Percentiles rank a stretch among this genome's conserved stretches.
phyloP scores from a whole-genome alignment of 1,284 basidiomycete genomes.

The Mycena sp. region DNA sequence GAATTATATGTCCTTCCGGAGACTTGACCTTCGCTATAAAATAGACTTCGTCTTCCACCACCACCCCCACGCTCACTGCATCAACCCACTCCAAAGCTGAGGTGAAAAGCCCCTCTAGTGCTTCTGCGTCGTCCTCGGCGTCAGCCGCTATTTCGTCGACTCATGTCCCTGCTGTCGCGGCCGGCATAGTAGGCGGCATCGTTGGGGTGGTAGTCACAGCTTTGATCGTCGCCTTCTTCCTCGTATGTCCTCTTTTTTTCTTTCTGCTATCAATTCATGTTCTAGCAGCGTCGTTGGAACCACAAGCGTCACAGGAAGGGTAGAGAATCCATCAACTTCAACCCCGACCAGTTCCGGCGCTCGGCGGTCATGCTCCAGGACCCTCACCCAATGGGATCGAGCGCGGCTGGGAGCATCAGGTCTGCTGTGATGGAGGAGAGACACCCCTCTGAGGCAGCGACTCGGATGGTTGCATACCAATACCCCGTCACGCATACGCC shows the following conservation, averaged over 20 bases:
- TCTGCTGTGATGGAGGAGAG: not conserved
- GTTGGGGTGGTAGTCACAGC: constrained; percentile 1
- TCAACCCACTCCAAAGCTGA: no score
- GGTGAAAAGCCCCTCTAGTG: no score
- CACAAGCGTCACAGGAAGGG: constrained; percentile 2
- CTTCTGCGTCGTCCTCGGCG: constrained; percentile 3
- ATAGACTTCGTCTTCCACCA: no score
- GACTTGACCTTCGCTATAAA: no score
- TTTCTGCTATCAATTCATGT: not conserved
- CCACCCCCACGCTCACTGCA: no score
- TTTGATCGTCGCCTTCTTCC: constrained; percentile 22
- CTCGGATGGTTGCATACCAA: no score
- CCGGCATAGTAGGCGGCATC: constrained; percentile 4
- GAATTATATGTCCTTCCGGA: no score
- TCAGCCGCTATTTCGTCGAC: not conserved
- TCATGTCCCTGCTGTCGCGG: not conserved
- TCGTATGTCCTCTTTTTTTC: constrained; percentile 1
- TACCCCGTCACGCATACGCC: no score
- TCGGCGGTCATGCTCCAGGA: not conserved
- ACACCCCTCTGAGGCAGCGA: no score
- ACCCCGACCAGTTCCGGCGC: constrained; percentile 1
- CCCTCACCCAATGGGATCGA: not conserved
- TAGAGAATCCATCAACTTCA: constrained; percentile 24
- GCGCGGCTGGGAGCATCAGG: not conserved
- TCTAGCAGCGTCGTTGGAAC: constrained; percentile 28